Conservation (phyloP, 2,329 filamentous ascomycete genomes). For the Diaporthe humulicola region DNA sequence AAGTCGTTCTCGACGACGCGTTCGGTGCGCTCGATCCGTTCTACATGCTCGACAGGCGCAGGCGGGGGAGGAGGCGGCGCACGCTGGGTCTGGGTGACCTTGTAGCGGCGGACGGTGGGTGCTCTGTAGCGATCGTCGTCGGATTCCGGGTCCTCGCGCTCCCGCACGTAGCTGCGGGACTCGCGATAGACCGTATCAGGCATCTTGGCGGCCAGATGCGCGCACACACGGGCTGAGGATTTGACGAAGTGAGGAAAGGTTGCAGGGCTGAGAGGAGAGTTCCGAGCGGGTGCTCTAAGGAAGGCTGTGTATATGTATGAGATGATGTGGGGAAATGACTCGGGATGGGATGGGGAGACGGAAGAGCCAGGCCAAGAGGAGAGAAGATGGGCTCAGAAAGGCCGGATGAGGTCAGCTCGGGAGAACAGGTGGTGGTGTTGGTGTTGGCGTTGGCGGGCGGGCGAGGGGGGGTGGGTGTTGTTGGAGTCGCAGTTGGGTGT, state of each 20-base stretch:
- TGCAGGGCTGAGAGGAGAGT: not conserved
- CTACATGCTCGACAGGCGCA: conserved; percentile 47
- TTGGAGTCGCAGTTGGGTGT: conserved; percentile 24
- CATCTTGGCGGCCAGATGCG: conserved; percentile 43
- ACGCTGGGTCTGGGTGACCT: conserved; percentile 55
- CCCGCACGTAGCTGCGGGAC: conserved; percentile 49
- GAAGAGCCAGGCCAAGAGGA: conserved; percentile 11
- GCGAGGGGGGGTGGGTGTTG: not conserved
- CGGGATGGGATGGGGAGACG: conserved; percentile 7
- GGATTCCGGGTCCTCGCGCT: conserved; percentile 50
- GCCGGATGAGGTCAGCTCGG: conserved; percentile 25
- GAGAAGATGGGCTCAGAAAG: conserved; percentile 4
- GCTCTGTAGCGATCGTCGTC: conserved; percentile 62
- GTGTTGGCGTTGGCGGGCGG: conserved; percentile 1
- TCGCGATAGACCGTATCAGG: conserved; percentile 51
- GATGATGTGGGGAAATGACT: conserved; percentile 25
- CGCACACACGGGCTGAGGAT: conserved; percentile 10
- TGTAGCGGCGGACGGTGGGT: conserved; percentile 65
- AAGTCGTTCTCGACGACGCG: conserved; percentile 47
- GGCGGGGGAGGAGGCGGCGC: conserved; percentile 28
- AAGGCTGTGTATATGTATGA: conserved; percentile 23
- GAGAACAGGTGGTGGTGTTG: conserved; percentile 22
- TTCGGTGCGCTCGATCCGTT: conserved; percentile 56
- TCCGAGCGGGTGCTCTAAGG: not conserved
- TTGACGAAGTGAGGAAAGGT: not conserved